Conservation (phyloP, 768 basidiomycete genomes). For the Rubroboletus pulcherrimus region DNA sequence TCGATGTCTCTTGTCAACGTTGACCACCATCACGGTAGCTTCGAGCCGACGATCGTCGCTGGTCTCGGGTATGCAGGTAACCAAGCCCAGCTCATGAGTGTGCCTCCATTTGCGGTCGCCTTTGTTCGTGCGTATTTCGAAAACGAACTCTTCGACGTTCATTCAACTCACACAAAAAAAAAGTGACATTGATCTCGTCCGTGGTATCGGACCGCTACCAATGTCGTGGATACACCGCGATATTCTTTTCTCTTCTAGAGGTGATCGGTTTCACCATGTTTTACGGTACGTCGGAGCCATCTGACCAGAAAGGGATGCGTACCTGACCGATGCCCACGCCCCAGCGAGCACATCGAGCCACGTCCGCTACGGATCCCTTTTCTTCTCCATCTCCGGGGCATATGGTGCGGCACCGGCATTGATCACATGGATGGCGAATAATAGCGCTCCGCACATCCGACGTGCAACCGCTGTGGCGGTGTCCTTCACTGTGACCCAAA, state of each 20-base stretch:
- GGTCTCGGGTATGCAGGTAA: constrained; percentile 53
- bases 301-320: neutral
- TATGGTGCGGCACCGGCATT: constrained; percentile 51
- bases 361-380: constrained; percentile 53
- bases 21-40: constrained; percentile 43
- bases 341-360: constrained; percentile 30
- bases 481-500: constrained; percentile 53
- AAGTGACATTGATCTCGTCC: constrained; percentile 39
- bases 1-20: constrained; percentile 27
- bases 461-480: constrained; percentile 59
- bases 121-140: constrained; percentile 38
- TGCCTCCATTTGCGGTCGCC: constrained; percentile 44
- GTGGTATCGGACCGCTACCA: constrained; percentile 52
- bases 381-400: constrained; percentile 50
- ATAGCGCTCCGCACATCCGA: constrained; percentile 51
- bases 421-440: constrained; percentile 62
- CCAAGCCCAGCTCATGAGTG: constrained; percentile 57
- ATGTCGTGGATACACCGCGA: constrained; percentile 46
- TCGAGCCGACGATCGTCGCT: constrained; percentile 69
- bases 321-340: neutral
- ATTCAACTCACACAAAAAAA: neutral
- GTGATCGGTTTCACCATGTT: constrained; percentile 55
- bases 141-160: neutral
- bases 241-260: constrained; percentile 41
- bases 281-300: constrained; percentile 36